Evolutionary conservation across 306 rosid species (phyloP), one percentile per base, ranked within the genome.

Genomic region (Begonia peltatifolia): DNA sequence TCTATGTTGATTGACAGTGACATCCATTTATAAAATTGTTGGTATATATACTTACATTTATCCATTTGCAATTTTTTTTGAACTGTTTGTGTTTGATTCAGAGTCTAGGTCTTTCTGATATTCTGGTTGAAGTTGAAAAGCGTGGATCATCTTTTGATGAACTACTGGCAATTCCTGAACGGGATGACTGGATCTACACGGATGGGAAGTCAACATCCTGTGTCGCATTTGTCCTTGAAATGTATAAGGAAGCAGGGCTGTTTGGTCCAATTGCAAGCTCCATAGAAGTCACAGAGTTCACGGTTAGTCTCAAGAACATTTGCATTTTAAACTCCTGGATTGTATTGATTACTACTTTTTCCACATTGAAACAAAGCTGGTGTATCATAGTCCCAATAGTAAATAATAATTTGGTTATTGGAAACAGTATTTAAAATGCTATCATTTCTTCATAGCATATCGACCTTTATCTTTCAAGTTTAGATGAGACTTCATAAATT

Each of bases 141-240:
- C 94, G 79, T 13, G 99, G 96, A 53, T 77, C 84, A 58, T 76
- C 96, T 36, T 92, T 92, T 68, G 99, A 71, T 62, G 79, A 83
- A 54, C 78, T 92, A 57, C 76, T 92, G 68, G 71, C 96, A 3
- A 57, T 92, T 54, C 99, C 99, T 0, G 99, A 92, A 73, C 92
- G 68, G 61, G 99, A 92, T 68, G 87, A 83, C 70, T 92, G 99
- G 99, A 11, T 69, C 63, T 92, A 92, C 75, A 69, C 48, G 68
- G 99, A 92, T 60, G 99, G 99, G 61, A 76, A 79, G 60, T 92
- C 99, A 65, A 67, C 99, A 57, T 92, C 99, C 1, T 86, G 99
- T 55, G 60, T 92, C 50, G 94, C 96, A 58, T 92, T 75, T 67
- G 63, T 92, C 65, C 94, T 92, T 51, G 87, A 76, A 63, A 92